phyloP scores from a whole-genome alignment of 1,139 yeast species.

The Petasospora rhodanensis region DNA sequence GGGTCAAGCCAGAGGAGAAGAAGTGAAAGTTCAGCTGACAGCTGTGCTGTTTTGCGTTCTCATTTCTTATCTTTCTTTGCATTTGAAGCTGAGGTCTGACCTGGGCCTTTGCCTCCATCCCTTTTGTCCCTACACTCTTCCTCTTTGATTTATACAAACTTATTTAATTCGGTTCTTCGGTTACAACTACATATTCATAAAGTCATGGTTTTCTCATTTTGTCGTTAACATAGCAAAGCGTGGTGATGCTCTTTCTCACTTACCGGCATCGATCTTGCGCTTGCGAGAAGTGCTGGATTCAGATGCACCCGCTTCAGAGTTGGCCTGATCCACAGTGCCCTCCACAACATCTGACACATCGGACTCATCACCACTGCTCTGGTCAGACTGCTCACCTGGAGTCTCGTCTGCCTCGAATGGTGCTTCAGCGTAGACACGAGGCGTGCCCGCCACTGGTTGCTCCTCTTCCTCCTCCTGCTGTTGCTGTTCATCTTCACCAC shows the following conservation, averaged over 20 bases:
- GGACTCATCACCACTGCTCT: too few relatives aligned
- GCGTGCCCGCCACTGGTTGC: too few relatives aligned
- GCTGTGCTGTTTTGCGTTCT: not conserved
- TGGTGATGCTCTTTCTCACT: not conserved
- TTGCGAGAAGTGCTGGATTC: slow-evolving; percentile 5
- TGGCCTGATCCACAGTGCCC: not conserved
- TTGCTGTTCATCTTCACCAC: too few relatives aligned
- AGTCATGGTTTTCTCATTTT: not conserved
- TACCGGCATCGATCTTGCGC: slow-evolving; percentile 7
- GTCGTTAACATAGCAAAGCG: too few relatives aligned
- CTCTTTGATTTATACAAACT: slow-evolving; percentile 1
- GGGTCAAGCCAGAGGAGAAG: slow-evolving; percentile 31
- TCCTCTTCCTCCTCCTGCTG: too few relatives aligned
- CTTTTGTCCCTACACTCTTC: too few relatives aligned
- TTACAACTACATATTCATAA: slow-evolving; percentile 4
- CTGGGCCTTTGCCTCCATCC: too few relatives aligned
- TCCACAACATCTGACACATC: too few relatives aligned
- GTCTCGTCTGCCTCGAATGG: not conserved
- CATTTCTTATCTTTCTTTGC: too few relatives aligned
- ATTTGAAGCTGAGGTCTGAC: too few relatives aligned
- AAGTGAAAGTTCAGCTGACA: slow-evolving; percentile 6
- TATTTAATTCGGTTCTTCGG: slow-evolving; percentile 11
- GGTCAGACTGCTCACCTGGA: too few relatives aligned
- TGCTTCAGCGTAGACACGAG: too few relatives aligned
- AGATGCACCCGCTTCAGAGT: not conserved